Evolutionary conservation across 2,329 filamentous ascomycete genomes (phyloP).

Genomic region (Lithohypha guttulata): DNA sequence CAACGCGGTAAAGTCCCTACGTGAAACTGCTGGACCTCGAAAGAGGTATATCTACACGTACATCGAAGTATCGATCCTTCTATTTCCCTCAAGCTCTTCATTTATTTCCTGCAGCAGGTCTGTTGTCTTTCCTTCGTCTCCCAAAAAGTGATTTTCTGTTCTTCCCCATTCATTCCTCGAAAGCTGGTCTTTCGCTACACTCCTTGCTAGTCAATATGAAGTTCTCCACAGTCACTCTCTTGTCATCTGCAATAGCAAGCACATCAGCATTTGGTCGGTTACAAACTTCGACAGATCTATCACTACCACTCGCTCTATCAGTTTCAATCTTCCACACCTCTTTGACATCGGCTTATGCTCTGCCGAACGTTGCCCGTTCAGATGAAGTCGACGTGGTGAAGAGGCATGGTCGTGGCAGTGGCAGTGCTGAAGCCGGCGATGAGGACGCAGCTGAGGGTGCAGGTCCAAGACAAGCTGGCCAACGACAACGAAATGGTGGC

Average conservation of each 20-base stretch:
- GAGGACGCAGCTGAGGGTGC: not conserved
- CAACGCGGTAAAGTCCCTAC: not conserved
- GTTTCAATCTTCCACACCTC: slow-evolving; percentile 6
- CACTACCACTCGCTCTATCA: slow-evolving; percentile 4
- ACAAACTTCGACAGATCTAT: not conserved
- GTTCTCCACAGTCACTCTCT: slow-evolving; percentile 5
- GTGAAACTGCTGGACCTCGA: not conserved
- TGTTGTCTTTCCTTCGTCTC: not conserved
- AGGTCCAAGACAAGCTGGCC: no score
- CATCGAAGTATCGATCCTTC: not conserved
- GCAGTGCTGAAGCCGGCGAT: not conserved
- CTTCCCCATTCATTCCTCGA: not conserved
- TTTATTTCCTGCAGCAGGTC: not conserved
- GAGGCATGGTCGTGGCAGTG: not conserved
- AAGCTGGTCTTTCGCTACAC: slow-evolving; percentile 8
- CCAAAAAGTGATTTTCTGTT: not conserved
- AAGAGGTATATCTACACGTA: not conserved
- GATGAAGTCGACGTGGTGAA: not conserved
- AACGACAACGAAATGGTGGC: not conserved
- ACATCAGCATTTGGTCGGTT: not conserved
- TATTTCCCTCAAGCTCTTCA: not conserved
- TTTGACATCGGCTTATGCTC: slow-evolving; percentile 1
- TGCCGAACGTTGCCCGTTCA: not conserved
- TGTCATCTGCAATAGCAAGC: slow-evolving; percentile 2
- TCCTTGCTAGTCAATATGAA: slow-evolving; percentile 9